A percentile compares a stretch with the other conserved stretches of the same genome.
Evolutionary conservation across 2,329 filamentous ascomycete species (phyloP).

Genomic region (Curvularia spicifera): DNA sequence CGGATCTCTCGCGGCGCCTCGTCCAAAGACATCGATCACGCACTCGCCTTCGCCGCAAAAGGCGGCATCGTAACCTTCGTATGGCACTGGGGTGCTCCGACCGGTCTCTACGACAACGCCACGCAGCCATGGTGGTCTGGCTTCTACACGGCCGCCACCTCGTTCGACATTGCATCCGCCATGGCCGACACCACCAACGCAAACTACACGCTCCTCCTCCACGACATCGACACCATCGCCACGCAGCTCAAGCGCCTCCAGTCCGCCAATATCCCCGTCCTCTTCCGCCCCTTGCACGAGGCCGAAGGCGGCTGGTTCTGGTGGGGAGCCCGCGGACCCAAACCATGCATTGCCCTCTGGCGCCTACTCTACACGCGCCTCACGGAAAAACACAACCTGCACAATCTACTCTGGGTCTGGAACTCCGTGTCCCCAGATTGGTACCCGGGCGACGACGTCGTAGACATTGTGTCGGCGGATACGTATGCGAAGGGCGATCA

Average conservation of each 20-base stretch:
- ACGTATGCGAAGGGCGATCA: conserved; percentile 55
- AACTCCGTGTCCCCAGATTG: conserved; percentile 55
- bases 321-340: conserved; percentile 59
- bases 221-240: conserved; percentile 59
- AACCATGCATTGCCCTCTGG: conserved; percentile 55
- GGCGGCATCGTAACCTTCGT: conserved; percentile 57
- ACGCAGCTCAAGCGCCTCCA: conserved; percentile 55
- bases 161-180: conserved; percentile 56
- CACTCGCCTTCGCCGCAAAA: conserved; percentile 52
- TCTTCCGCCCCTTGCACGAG: conserved; percentile 59
- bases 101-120: conserved; percentile 55
- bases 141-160: conserved; percentile 59
- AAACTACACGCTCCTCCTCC: conserved; percentile 57
- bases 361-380: conserved; percentile 54
- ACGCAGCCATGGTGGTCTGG: conserved; percentile 58
- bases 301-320: conserved; percentile 61
- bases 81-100: conserved; percentile 60
- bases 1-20: conserved; percentile 53
- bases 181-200: conserved; percentile 52
- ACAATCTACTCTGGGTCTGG: conserved; percentile 61
- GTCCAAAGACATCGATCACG: conserved; percentile 55
- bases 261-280: conserved; percentile 54
- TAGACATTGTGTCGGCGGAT: conserved; percentile 58
- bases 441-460: conserved; percentile 57
- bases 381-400: conserved; percentile 53